A percentile compares a stretch with the other conserved stretches of the same genome.
phyloP scores from a whole-genome alignment of 129 eudicot genomes.

The Artemisia argyi region DNA sequence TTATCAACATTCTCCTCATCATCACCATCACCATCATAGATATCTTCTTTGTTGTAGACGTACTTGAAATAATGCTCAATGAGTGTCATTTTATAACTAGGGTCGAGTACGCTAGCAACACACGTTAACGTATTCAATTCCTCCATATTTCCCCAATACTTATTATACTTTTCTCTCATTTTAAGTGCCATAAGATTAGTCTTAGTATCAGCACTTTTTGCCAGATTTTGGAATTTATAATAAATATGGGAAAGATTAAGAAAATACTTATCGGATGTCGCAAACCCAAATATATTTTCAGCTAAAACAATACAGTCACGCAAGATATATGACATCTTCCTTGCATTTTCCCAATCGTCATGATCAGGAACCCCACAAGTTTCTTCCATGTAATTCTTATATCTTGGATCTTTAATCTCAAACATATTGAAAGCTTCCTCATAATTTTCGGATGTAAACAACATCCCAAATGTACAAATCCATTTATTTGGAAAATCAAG shows the following conservation, averaged over 20 bases:
- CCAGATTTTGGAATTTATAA: not conserved
- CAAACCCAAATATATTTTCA: not conserved
- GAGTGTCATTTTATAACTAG: not conserved
- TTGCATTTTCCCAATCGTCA: not conserved
- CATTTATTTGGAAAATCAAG: not conserved
- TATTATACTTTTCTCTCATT: not conserved
- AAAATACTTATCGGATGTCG: not conserved
- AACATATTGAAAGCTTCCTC: not conserved
- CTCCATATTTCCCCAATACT: not conserved
- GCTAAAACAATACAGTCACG: not conserved
- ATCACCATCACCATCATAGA: not conserved
- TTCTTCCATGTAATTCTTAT: not conserved
- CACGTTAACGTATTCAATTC: not conserved
- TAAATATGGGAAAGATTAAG: not conserved
- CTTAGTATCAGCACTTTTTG: not conserved
- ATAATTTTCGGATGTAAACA: not conserved
- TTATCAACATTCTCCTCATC: too few relatives aligned
- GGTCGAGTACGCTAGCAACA: not conserved
- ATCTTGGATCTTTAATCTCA: not conserved
- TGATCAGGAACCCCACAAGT: not conserved
- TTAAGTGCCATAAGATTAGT: not conserved
- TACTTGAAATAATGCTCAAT: not conserved
- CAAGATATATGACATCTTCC: not conserved
- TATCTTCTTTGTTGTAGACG: not conserved
- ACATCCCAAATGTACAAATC: not conserved